Conservation (phyloP, 495 filamentous ascomycete species). For the Penicillium fimorum region DNA sequence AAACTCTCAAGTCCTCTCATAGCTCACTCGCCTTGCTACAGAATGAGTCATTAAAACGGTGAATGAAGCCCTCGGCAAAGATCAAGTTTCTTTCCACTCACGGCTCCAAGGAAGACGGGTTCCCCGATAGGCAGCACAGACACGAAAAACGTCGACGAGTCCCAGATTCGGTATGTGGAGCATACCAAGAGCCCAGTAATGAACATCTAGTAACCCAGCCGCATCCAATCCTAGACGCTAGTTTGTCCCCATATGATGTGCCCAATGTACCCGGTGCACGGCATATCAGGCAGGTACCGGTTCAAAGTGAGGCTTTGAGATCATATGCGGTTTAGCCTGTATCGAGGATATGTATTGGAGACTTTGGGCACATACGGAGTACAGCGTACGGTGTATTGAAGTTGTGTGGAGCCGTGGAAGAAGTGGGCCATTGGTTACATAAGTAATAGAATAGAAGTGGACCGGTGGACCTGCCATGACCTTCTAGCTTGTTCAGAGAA, state of each 20-base stretch:
- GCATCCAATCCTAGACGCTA: constrained; percentile 1
- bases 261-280: constrained; percentile 16
- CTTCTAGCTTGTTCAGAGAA: constrained; percentile 13
- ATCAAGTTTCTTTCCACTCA: not conserved
- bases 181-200: not conserved
- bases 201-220: constrained; percentile 5
- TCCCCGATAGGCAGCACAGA: constrained; percentile 2
- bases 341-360: constrained; percentile 12
- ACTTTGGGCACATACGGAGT: constrained; percentile 20
- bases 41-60: constrained; percentile 11
- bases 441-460: constrained; percentile 4
- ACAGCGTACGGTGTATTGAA: constrained; percentile 6
- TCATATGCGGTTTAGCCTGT: constrained; percentile 6
- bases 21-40: not conserved
- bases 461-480: constrained; percentile 8
- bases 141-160: not conserved
- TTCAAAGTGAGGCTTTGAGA: constrained; percentile 25
- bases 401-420: constrained; percentile 5
- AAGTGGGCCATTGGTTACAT: not conserved
- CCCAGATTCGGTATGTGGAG: constrained; percentile 5
- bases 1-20: not conserved
- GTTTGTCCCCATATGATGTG: constrained; percentile 7
- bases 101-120: not conserved
- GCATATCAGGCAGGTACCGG: constrained; percentile 22
- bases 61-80: not conserved